These are phyloP conservation scores for Candida sonorensis DNA, from an alignment of 805 yeast genomes.

Conservation along the genomic window DNA sequence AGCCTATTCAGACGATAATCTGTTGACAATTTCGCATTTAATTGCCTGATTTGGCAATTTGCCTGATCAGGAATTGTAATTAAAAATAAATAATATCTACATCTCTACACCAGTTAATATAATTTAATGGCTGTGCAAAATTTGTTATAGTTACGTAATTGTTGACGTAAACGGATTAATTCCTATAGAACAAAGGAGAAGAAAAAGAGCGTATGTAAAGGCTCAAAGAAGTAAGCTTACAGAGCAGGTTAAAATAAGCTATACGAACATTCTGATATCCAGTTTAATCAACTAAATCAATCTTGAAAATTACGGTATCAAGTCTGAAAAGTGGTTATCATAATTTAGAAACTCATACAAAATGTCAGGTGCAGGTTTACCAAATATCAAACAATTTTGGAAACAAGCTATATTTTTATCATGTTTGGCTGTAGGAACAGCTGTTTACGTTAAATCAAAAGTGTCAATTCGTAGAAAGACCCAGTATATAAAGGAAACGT, in stretches of 20 bases:
- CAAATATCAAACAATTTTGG: slow-evolving; percentile 24
- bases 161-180: too few species aligned
- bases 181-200: too few species aligned
- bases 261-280: too few species aligned
- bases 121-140: too few species aligned
- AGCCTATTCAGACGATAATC: neutral
- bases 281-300: too few species aligned
- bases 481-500: slow-evolving; percentile 29
- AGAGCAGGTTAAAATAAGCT: too few species aligned
- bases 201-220: too few species aligned
- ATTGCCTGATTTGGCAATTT: neutral
- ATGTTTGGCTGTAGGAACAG: slow-evolving; percentile 26
- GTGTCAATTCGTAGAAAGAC: slow-evolving; percentile 28
- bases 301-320: too few species aligned
- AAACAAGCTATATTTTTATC: slow-evolving; percentile 25
- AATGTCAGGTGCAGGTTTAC: slow-evolving; percentile 17
- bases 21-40: neutral
- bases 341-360: too few species aligned
- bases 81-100: neutral
- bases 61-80: neutral
- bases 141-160: too few species aligned
- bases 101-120: neutral
- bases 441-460: slow-evolving; percentile 28
- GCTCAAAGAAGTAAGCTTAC: too few species aligned
- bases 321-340: too few species aligned